phyloP scores from a whole-genome alignment of 2,329 filamentous ascomycete species.

The Colletotrichum sp. region DNA sequence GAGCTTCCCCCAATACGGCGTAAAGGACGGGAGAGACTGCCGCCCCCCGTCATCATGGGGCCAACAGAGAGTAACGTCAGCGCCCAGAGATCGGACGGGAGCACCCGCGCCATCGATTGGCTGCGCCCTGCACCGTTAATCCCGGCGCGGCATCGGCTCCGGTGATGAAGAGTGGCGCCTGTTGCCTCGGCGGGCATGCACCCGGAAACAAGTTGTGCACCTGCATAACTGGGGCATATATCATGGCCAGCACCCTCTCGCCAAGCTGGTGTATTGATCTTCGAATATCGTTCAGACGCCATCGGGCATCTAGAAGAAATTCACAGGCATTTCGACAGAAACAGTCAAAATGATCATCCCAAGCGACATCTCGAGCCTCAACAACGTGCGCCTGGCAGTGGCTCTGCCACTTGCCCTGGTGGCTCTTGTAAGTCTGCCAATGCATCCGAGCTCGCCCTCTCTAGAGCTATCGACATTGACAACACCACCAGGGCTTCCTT shows the following conservation, averaged over 20 bases:
- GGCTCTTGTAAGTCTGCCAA: not conserved
- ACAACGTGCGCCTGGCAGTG: slow-evolving; percentile 2
- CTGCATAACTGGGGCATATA: not conserved
- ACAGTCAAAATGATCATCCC: slow-evolving; percentile 11
- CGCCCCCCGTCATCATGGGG: not conserved
- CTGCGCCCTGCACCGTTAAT: not conserved
- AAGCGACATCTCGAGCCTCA: not conserved
- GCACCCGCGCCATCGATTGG: not conserved
- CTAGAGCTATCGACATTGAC: not conserved
- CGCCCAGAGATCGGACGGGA: not conserved
- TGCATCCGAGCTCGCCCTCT: not conserved
- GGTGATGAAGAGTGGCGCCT: not conserved
- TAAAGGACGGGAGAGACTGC: not conserved
- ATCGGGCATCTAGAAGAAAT: not conserved
- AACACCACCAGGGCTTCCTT: not conserved
- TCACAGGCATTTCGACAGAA: not conserved
- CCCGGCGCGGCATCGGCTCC: not conserved
- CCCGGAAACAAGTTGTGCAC: not conserved
- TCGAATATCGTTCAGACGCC: not conserved
- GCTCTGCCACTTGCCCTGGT: not conserved
- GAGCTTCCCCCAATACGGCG: not conserved
- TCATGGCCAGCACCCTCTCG: not conserved
- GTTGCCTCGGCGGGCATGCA: not conserved
- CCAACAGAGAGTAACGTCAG: not conserved
- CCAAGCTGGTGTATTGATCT: too few relatives aligned